phyloP scores from a whole-genome alignment of 75 land plant genomes.

The Selaginella tamariscina region DNA sequence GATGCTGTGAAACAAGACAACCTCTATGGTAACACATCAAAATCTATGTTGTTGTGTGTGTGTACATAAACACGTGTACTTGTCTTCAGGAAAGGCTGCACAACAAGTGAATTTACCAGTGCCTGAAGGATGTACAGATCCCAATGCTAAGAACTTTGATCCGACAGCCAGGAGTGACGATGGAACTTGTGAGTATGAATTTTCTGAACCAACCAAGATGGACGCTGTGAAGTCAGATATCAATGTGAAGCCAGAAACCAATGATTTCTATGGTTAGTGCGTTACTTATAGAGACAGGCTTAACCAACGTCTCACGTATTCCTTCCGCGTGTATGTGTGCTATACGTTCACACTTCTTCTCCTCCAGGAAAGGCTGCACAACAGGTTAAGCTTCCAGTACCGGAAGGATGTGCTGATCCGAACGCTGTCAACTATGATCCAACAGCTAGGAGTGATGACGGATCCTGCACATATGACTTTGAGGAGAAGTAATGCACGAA shows the following conservation, averaged over 20 bases:
- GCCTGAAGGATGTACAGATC: constrained; percentile 81
- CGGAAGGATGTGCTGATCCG: constrained; percentile 78
- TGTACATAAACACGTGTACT: not conserved
- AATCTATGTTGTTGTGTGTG: not conserved
- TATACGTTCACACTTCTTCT: not conserved
- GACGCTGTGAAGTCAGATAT: no score
- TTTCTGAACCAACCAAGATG: no score
- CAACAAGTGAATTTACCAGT: constrained; percentile 62
- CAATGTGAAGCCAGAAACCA: not conserved
- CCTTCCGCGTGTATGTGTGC: not conserved
- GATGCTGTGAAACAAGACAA: not conserved
- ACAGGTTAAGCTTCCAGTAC: constrained; percentile 60
- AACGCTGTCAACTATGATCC: constrained; percentile 29
- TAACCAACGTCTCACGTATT: not conserved
- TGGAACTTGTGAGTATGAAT: constrained; percentile 50
- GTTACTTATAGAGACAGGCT: not conserved
- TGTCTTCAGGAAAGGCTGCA: constrained; percentile 85
- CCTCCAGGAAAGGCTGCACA: constrained; percentile 69
- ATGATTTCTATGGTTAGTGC: not conserved
- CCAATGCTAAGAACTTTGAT: constrained; percentile 59
- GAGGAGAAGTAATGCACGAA: constrained; percentile 1
- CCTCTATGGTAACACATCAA: not conserved
- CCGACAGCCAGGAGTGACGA: constrained; percentile 88
- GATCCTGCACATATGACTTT: constrained; percentile 4
- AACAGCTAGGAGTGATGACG: constrained; percentile 8